These are phyloP conservation scores for Lecanicillium sp. DNA, from an alignment of 2,329 filamentous ascomycete species.

Conservation along the genomic window DNA sequence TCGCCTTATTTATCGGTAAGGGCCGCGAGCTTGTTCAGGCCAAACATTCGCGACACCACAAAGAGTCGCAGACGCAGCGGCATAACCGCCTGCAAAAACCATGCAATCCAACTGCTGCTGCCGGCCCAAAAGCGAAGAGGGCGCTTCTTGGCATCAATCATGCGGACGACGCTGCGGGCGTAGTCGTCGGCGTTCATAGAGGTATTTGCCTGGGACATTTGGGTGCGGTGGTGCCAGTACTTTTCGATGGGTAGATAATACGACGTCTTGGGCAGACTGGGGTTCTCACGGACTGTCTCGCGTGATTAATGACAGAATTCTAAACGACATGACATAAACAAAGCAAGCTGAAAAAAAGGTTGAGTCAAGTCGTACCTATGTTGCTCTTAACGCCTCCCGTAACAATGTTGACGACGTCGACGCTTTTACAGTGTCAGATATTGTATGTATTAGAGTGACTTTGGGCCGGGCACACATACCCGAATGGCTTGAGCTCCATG, in stretches of 20 bases:
- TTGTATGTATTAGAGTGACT: no score
- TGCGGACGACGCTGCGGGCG: slow-evolving; percentile 15
- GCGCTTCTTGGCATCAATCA: slow-evolving; percentile 15
- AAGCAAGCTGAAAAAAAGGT: neutral
- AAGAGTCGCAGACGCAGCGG: slow-evolving; percentile 8
- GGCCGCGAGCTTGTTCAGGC: neutral
- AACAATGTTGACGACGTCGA: slow-evolving; percentile 17
- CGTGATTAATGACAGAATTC: no score
- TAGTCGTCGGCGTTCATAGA: slow-evolving; percentile 16
- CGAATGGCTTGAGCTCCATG: slow-evolving; percentile 21
- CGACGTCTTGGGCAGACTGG: slow-evolving; percentile 14
- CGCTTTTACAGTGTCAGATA: slow-evolving; percentile 14
- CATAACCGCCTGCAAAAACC: slow-evolving; percentile 20
- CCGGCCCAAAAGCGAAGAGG: slow-evolving; percentile 18
- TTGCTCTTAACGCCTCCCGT: slow-evolving; percentile 17
- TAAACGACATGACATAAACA: no score
- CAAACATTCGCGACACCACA: slow-evolving; percentile 11
- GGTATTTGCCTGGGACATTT: slow-evolving; percentile 2
- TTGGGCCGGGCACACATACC: no score
- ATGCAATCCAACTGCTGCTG: slow-evolving; percentile 12
- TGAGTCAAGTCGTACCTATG: slow-evolving; percentile 12
- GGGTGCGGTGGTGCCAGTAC: slow-evolving; percentile 15
- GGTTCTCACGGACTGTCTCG: slow-evolving; percentile 15
- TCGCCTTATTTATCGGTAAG: no score
- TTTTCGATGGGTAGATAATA: slow-evolving; percentile 13